phyloP scores from a whole-genome alignment of 2,329 filamentous ascomycete genomes.

The Trichoderma endophyticum region DNA sequence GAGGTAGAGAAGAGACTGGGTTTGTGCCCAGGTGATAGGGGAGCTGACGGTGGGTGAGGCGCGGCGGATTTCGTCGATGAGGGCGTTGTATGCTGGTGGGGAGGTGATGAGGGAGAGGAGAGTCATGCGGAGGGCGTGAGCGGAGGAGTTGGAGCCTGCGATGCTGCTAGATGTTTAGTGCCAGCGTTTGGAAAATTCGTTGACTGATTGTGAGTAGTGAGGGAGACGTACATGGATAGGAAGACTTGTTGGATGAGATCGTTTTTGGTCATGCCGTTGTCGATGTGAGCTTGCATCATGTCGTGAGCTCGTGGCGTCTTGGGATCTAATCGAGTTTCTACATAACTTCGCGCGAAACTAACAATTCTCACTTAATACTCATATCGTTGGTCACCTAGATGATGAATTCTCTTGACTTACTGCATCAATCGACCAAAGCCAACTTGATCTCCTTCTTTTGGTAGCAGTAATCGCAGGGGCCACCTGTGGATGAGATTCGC shows the following conservation, averaged over 20 bases:
- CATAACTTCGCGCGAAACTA: conserved; percentile 24
- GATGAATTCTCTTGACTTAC: conserved; percentile 25
- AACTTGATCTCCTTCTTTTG: conserved; percentile 35
- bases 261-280: conserved; percentile 27
- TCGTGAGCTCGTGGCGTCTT: conserved; percentile 21
- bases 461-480: conserved; percentile 36
- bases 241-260: conserved; percentile 20
- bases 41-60: conserved; percentile 38
- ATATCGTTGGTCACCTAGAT: background rate
- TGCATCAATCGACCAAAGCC: conserved; percentile 40
- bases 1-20: conserved; percentile 50
- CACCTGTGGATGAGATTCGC: conserved; percentile 35
- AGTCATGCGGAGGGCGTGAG: conserved; percentile 50
- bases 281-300: conserved; percentile 22
- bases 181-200: background rate
- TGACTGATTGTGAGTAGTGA: too few relatives aligned
- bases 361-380: background rate
- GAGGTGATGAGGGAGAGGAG: conserved; percentile 50
- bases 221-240: conserved; percentile 11
- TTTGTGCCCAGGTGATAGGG: conserved; percentile 44
- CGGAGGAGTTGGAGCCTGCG: conserved; percentile 59
- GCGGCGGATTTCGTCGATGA: conserved; percentile 43
- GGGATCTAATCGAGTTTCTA: conserved; percentile 24
- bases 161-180: conserved; percentile 37
- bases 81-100: conserved; percentile 37